phyloP scores from a whole-genome alignment of 2,329 filamentous ascomycete genomes.

The Aspergillus thermomutatus region DNA sequence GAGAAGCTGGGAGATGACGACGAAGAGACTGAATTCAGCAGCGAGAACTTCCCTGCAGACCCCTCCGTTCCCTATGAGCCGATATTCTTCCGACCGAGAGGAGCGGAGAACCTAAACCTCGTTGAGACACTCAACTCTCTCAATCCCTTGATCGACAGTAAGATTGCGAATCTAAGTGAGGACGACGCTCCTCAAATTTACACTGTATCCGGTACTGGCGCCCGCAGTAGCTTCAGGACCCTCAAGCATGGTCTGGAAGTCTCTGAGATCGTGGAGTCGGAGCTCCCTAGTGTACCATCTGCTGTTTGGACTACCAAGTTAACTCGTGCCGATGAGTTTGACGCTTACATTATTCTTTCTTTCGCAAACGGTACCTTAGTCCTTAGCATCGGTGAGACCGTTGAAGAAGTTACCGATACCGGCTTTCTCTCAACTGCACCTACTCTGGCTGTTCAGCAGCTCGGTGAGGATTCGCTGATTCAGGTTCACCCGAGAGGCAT shows the following conservation, averaged over 20 bases:
- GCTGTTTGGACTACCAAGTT: slow-evolving; percentile 96
- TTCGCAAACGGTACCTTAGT: slow-evolving; percentile 88
- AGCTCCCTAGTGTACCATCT: slow-evolving; percentile 81
- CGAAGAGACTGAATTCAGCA: slow-evolving; percentile 80
- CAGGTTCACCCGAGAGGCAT: slow-evolving; percentile 98
- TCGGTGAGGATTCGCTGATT: slow-evolving; percentile 87
- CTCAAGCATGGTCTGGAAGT: slow-evolving; percentile 91
- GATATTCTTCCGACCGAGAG: slow-evolving; percentile 79
- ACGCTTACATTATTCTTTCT: slow-evolving; percentile 93
- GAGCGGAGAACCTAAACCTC: slow-evolving; percentile 75
- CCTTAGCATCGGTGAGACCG: slow-evolving; percentile 91
- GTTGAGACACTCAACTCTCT: slow-evolving; percentile 83
- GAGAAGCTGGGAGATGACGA: slow-evolving; percentile 96
- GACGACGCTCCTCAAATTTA: slow-evolving; percentile 98
- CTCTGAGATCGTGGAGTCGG: slow-evolving; percentile 91
- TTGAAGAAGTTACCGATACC: slow-evolving; percentile 91
- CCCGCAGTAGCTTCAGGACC: slow-evolving; percentile 84
- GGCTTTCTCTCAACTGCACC: slow-evolving; percentile 86
- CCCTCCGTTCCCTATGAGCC: slow-evolving; percentile 68
- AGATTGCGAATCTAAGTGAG: slow-evolving; percentile 82
- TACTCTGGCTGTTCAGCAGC: slow-evolving; percentile 87
- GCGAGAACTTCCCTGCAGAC: slow-evolving; percentile 77
- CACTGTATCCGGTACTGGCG: slow-evolving; percentile 82
- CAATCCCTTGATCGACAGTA: slow-evolving; percentile 88
- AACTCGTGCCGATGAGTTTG: slow-evolving; percentile 74